Conservation (phyloP, 345 rosid species). For the Pseudoturritis turrita region DNA sequence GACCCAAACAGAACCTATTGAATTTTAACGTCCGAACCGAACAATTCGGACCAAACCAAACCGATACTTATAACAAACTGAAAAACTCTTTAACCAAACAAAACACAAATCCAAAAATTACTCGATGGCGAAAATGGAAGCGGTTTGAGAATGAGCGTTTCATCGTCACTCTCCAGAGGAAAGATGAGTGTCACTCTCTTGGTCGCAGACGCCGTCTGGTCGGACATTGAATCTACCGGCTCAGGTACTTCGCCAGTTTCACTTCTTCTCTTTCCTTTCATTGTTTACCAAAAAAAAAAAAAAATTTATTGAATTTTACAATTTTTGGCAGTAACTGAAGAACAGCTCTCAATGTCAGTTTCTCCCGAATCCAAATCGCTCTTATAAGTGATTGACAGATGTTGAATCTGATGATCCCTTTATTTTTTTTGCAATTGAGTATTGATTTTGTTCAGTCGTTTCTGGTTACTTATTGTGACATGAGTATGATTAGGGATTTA, state of each 20-base stretch:
- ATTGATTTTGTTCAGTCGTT: not conserved
- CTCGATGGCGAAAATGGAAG: not conserved
- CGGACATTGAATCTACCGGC: slow-evolving; percentile 45
- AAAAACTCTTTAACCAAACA: not conserved
- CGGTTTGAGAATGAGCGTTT: not conserved
- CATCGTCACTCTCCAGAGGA: not conserved
- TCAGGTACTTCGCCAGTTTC: slow-evolving; percentile 33
- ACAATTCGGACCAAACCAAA: not conserved
- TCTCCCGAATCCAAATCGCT: not conserved
- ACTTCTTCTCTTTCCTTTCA: not conserved
- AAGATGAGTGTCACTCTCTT: slow-evolving; percentile 36
- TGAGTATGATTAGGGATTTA: not conserved
- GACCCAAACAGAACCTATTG: not conserved
- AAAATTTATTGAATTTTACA: not conserved
- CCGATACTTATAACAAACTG: not conserved
- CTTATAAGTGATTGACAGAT: not conserved
- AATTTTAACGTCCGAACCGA: not conserved
- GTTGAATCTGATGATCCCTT: not conserved
- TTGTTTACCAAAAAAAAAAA: not conserved
- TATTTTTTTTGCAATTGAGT: not conserved
- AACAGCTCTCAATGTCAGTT: slow-evolving; percentile 73
- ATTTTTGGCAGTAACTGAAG: slow-evolving; percentile 54
- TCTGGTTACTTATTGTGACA: not conserved
- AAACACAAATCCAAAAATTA: no score
- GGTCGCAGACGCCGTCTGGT: slow-evolving; percentile 64